Evolutionary conservation across 345 rosid species (phyloP).

Genomic region (Boechera stricta): DNA sequence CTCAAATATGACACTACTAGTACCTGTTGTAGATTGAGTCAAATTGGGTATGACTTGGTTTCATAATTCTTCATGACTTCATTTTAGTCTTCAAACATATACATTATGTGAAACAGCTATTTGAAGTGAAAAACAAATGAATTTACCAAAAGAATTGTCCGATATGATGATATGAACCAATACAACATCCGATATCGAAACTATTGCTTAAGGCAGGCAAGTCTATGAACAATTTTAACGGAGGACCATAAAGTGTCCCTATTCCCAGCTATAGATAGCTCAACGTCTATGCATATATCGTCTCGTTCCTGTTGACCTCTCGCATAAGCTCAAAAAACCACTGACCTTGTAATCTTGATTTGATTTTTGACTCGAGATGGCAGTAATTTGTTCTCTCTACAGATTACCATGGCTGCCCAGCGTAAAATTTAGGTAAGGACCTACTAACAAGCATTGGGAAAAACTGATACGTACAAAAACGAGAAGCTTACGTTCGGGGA

Average conservation of each 20-base stretch:
- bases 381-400: conserved; percentile 21
- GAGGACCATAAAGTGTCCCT: not conserved
- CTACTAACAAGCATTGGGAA: not conserved
- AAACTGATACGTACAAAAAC: not conserved
- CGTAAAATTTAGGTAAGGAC: conserved; percentile 2
- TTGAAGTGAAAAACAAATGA: not conserved
- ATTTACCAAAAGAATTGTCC: not conserved
- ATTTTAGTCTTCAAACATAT: not conserved
- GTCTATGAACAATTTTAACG: not conserved
- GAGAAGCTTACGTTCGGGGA: conserved; percentile 33
- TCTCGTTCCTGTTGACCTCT: conserved; percentile 8
- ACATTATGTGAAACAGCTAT: not conserved
- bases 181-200: conserved; percentile 15
- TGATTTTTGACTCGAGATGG: not conserved
- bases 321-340: conserved; percentile 11
- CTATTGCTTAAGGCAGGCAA: conserved; percentile 1
- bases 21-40: not conserved
- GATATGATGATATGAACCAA: conserved; percentile 9
- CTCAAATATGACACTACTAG: not conserved
- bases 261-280: conserved; percentile 17
- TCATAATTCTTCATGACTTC: conserved; percentile 16
- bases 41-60: conserved; percentile 21
- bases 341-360: conserved; percentile 20
- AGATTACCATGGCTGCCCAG: conserved; percentile 7
- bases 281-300: not conserved